Evolutionary conservation across 352 stramenopile species (phyloP), one percentile per base, ranked within the genome.

Genomic region (Globisporangium middletonii): DNA sequence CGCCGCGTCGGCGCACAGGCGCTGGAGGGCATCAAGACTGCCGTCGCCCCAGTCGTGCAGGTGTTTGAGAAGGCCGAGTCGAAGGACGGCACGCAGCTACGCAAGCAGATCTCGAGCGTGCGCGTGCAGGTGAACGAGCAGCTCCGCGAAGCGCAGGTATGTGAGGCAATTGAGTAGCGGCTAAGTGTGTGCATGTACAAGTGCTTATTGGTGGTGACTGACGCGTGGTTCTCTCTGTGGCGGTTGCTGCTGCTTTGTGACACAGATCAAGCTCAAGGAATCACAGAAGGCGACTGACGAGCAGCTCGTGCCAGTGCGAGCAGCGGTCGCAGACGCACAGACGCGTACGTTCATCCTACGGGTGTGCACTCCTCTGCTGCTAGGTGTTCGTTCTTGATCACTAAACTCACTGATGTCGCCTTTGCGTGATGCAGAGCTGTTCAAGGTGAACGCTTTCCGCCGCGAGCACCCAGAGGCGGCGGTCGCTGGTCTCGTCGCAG

Each of bases 371-470:
- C 23, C 23, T 23, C 23, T 23, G 23, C 23, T 23, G 23, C 23
- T 23, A 23, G 23, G 23, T 23, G 23, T 6, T 41, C 16, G 35
- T 13, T 23, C 12, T 26, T 48, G 19, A 18, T 62, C 41, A 35
- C 45, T 59, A 23, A 16, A 9, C 30, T 56, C 6, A 53, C 9
- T 16, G 45, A n/a, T 26, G 15, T 19, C 19, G 11, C n/a, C 18
- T 12, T 57, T 27, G 26, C 41, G 28, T 35, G 33, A 28, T 62
- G 50, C 60, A 92, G 82, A 89, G 56, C 62, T 89, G 41, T n/a
- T 69, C 55, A 92, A 92, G 59, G 66, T 68, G 43, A 88, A 92
- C 59, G 74, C 77, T 55, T 90, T 92, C 69, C 82, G 78, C 60
- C 76, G 76, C 46, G 75, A 83, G 27, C 76, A 92, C 67, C 79